A percentile compares a stretch with the other conserved stretches of the same genome.
phyloP scores from a whole-genome alignment of 345 rosid species.

The Gossypium longicalyx region DNA sequence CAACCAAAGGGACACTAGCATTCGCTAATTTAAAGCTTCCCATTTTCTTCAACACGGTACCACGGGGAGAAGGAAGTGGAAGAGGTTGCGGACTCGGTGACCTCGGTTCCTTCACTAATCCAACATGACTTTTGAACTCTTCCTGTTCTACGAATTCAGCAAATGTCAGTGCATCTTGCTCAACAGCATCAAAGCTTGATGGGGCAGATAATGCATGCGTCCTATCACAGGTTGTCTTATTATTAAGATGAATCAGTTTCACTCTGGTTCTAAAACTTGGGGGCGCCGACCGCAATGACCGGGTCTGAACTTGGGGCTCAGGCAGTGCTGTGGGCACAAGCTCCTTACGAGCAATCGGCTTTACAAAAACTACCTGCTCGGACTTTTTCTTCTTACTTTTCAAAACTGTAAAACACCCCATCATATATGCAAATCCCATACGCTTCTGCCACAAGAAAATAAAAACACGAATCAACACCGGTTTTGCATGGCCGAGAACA shows the following conservation, averaged over 20 bases:
- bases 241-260: conserved; percentile 50
- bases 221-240: conserved; percentile 34
- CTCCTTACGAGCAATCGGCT: conserved; percentile 47
- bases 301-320: conserved; percentile 58
- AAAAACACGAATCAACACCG: conserved; percentile 6
- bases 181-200: conserved; percentile 74
- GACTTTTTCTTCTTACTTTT: conserved; percentile 76
- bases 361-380: conserved; percentile 37
- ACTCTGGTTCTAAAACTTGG: conserved; percentile 89
- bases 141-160: conserved; percentile 60
- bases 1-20: conserved; percentile 51
- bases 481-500: not conserved
- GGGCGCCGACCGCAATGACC: conserved; percentile 81
- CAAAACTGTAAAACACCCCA: conserved; percentile 80
- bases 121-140: conserved; percentile 44
- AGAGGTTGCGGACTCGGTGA: conserved; percentile 72
- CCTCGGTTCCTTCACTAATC: conserved; percentile 37
- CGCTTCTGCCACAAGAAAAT: conserved; percentile 24
- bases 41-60: conserved; percentile 45
- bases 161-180: conserved; percentile 59
- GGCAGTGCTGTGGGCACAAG: conserved; percentile 66
- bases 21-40: conserved; percentile 65
- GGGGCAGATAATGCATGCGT: conserved; percentile 77
- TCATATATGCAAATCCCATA: conserved; percentile 29
- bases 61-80: conserved; percentile 77